Evolutionary conservation across 768 basidiomycete genomes (phyloP).

Genomic region (Hortiboletus campestris): DNA sequence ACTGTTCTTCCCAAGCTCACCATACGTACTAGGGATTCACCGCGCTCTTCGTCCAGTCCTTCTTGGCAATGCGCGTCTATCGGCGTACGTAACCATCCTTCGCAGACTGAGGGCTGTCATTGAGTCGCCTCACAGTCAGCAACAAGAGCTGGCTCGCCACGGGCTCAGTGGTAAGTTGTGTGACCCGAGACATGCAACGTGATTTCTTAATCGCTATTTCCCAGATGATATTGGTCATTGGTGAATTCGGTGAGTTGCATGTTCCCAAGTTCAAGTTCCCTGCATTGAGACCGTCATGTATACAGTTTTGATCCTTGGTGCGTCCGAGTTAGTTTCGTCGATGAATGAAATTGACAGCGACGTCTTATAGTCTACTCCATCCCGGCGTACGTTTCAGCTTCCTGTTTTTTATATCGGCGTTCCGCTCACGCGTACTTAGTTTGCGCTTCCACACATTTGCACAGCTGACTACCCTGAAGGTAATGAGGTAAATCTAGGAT

Average conservation of each 20-base stretch:
- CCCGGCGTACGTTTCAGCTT: slow-evolving; percentile 34
- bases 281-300: slow-evolving; percentile 7
- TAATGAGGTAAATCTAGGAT: background rate
- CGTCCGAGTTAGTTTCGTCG: slow-evolving; percentile 5
- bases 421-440: slow-evolving; percentile 29
- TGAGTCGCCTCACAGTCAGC: slow-evolving; percentile 40
- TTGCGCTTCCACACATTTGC: slow-evolving; percentile 43
- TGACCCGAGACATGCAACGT: background rate
- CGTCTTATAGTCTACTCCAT: slow-evolving; percentile 33
- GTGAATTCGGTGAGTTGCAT: slow-evolving; percentile 39
- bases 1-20: background rate
- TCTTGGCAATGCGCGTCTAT: slow-evolving; percentile 54
- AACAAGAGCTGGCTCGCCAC: slow-evolving; percentile 47
- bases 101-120: background rate
- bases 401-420: background rate
- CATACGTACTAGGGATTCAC: slow-evolving; percentile 38
- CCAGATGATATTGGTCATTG: slow-evolving; percentile 35
- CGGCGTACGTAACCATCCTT: slow-evolving; percentile 34
- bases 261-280: too few species aligned
- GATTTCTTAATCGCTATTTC: background rate
- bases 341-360: slow-evolving; percentile 4
- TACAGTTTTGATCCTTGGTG: slow-evolving; percentile 37
- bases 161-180: slow-evolving; percentile 30
- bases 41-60: slow-evolving; percentile 56
- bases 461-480: slow-evolving; percentile 49